Base-by-base conservation (phyloP, 225 moss, liverwort and hornwort genomes). In the Sphagnum contortum region DNA sequence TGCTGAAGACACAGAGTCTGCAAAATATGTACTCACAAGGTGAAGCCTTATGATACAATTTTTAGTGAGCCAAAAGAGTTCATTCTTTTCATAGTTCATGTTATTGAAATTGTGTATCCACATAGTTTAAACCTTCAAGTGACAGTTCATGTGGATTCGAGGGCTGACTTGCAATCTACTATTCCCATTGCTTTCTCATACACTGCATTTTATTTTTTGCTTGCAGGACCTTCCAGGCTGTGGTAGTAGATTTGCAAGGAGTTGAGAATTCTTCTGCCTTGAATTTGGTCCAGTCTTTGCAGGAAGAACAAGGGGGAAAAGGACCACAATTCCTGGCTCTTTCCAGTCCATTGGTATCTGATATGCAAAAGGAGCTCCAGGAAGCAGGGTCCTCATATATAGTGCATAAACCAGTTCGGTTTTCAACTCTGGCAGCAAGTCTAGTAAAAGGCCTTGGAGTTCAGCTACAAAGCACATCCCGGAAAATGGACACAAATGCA, bases 361-460 rank as follows among this genome's bases (percentile, higher is more conserved):
- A 47, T 11, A 67, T 86, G 65, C 82, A 80, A 69, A 74, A 69
- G 60, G 79, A 87, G 70, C 70, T 90, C n/a, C 69, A 77, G 11
- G 79, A 72, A 49, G 88, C 84, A 61, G 90, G 93, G 8, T 88
- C 80, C 60, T 60, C 72, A 4, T 74, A 90, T 59, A 83, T 79
- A 44, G 77, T 94, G 5, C 84, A 84, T 77, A 94, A 87, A 74
- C 93, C 93, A 44, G 77, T 94, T 54, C 90, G 93, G 6, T 87
- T 88, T 62, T 82, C 82, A 45, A 88, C 90, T 57, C 60, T 94
- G 68, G 82, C 84, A 6, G 69, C 86, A 0, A 90, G 79, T 48
- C 61, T 94, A 9, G 66, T 90, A 9, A 90, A 94, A 61, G 66
- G 80, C 48, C 66, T 94, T 3, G 88, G 88, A 62, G 70, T 88